Conservation (phyloP, 176 grass and related monocot species). For the Guadua angustifolia region DNA sequence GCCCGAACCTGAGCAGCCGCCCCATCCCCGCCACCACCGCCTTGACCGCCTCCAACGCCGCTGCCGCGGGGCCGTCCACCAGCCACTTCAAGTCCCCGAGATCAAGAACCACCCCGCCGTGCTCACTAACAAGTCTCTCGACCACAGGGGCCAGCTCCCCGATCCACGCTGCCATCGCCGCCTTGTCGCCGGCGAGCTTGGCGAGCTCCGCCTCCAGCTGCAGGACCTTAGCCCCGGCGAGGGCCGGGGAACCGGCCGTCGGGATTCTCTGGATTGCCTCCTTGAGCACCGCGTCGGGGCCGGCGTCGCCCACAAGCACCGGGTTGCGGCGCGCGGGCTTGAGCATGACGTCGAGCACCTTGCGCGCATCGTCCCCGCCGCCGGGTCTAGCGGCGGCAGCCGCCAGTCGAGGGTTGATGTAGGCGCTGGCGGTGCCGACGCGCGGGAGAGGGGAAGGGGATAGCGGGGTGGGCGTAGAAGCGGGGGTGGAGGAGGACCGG, state of each 20-base stretch:
- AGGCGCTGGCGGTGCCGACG: constrained; percentile 21
- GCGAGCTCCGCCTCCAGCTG: constrained; percentile 54
- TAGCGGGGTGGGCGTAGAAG: constrained; percentile 16
- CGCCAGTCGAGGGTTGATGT: constrained; percentile 49
- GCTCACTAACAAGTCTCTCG: constrained; percentile 45
- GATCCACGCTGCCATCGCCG: constrained; percentile 48
- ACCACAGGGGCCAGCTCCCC: constrained; percentile 50
- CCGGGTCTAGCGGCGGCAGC: not conserved
- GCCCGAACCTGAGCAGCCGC: constrained; percentile 55
- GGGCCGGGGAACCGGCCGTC: constrained; percentile 8
- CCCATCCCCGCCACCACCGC: constrained; percentile 73
- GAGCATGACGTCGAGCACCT: constrained; percentile 82
- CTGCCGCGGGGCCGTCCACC: constrained; percentile 43
- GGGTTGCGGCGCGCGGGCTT: constrained; percentile 75
- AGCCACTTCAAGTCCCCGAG: constrained; percentile 87
- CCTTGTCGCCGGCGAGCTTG: constrained; percentile 42
- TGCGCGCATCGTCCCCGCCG: constrained; percentile 56
- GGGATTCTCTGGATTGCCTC: constrained; percentile 62
- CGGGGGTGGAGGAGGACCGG: constrained; percentile 26
- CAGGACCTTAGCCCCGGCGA: constrained; percentile 62
- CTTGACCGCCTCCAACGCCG: constrained; percentile 57
- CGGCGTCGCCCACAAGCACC: constrained; percentile 73
- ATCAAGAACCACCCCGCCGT: constrained; percentile 66
- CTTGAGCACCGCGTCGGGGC: constrained; percentile 57
- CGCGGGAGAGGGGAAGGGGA: constrained; percentile 42